Percentiles rank a stretch among this genome's conserved stretches.
Conservation (phyloP, 495 filamentous ascomycete genomes). For the Podospora didyma region DNA sequence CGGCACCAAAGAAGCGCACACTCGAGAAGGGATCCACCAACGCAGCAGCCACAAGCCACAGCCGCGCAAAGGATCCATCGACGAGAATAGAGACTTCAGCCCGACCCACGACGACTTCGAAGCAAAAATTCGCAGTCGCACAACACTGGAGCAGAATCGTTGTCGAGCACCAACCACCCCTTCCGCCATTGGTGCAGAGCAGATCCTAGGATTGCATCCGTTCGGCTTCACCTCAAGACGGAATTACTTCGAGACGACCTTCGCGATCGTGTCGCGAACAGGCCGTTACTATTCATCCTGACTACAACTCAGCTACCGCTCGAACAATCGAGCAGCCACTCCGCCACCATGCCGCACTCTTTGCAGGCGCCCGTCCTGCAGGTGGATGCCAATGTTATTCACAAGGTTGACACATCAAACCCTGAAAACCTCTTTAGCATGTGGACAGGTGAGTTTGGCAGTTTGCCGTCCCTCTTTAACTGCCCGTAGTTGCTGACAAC, state of each 20-base stretch:
- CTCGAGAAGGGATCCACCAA: background rate
- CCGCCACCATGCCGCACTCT: constrained; percentile 29
- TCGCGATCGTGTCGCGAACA: constrained; percentile 20
- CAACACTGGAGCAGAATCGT: constrained; percentile 1
- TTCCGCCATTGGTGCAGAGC: constrained; percentile 28
- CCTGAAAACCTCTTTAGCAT: constrained; percentile 93
- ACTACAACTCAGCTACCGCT: constrained; percentile 18
- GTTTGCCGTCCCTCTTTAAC: background rate
- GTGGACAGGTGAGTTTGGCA: constrained; percentile 79
- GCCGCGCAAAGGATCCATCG: background rate
- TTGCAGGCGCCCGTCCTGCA: constrained; percentile 58
- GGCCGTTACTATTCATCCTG: constrained; percentile 15
- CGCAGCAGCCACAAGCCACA: background rate
- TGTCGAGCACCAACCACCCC: background rate
- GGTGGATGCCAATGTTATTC: constrained; percentile 80
- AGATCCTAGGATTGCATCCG: constrained; percentile 26
- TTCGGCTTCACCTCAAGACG: constrained; percentile 4
- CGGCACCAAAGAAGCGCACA: background rate
- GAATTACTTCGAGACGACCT: constrained; percentile 10
- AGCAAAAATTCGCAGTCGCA: background rate
- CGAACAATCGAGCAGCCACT: constrained; percentile 29
- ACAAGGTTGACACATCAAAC: constrained; percentile 90
- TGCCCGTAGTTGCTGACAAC: constrained; percentile 6
- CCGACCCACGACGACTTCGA: constrained; percentile 5
- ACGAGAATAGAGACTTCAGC: constrained; percentile 3